These are phyloP conservation scores for Helminthosporium solani DNA, from an alignment of 2,329 filamentous ascomycete genomes.

Conservation along the genomic window DNA sequence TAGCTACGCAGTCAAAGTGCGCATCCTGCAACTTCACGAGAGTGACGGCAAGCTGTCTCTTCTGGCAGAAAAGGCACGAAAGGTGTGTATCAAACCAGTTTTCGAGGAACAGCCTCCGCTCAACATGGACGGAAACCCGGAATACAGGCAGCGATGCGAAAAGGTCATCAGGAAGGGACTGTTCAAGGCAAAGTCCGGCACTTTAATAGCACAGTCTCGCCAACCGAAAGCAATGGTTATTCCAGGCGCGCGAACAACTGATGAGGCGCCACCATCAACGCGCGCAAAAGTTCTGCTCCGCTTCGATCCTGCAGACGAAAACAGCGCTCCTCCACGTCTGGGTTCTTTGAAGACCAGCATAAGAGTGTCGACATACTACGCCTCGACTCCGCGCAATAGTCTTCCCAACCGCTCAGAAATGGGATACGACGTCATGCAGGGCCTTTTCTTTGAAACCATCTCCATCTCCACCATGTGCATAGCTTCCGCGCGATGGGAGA, in stretches of 20 bases:
- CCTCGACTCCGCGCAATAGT: constrained; percentile 52
- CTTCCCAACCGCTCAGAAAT: constrained; percentile 50
- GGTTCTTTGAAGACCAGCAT: constrained; percentile 56
- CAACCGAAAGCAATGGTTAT: constrained; percentile 60
- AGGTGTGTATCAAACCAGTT: constrained; percentile 61
- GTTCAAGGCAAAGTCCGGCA: constrained; percentile 60
- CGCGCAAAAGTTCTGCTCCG: constrained; percentile 58
- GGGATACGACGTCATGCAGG: constrained; percentile 51
- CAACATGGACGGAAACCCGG: constrained; percentile 48
- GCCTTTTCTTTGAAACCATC: constrained; percentile 55
- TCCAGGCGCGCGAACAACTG: constrained; percentile 42
- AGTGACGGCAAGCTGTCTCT: constrained; percentile 43
- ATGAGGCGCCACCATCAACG: constrained; percentile 51
- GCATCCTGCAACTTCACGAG: constrained; percentile 45
- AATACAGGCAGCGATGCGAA: constrained; percentile 58
- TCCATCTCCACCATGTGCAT: constrained; percentile 58
- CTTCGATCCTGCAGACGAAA: constrained; percentile 58
- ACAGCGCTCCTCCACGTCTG: constrained; percentile 55
- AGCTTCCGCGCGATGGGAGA: constrained; percentile 58
- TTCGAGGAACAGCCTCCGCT: constrained; percentile 62
- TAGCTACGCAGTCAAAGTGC: constrained; percentile 56
- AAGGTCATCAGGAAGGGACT: constrained; percentile 62
- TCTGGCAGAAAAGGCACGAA: constrained; percentile 54
- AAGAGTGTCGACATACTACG: constrained; percentile 59
- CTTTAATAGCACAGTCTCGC: constrained; percentile 56